phyloP scores from a whole-genome alignment of 768 basidiomycete species.

The Phlebiopsis gigantea region DNA sequence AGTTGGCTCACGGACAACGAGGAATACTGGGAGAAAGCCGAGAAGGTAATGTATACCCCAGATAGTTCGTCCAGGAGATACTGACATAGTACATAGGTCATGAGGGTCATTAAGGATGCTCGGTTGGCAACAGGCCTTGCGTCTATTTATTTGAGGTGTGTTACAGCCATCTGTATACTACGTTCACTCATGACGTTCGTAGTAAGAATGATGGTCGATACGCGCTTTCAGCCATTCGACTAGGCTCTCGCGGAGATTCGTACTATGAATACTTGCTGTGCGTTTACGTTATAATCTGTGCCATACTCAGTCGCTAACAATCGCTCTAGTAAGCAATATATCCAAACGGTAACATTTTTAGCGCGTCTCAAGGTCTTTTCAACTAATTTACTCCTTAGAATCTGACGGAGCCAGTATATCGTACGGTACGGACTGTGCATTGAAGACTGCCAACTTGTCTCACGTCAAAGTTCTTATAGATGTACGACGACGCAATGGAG shows the following conservation, averaged over 20 bases:
- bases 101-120: conserved; percentile 62
- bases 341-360: conserved; percentile 60
- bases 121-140: conserved; percentile 68
- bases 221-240: conserved; percentile 67
- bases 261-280: conserved; percentile 90
- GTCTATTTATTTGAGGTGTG: conserved; percentile 79
- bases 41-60: conserved; percentile 57
- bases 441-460: neutral
- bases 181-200: neutral
- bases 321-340: neutral
- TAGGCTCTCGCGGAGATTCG: conserved; percentile 90
- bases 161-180: neutral
- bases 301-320: neutral
- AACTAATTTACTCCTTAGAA: conserved; percentile 38
- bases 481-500: conserved; percentile 86
- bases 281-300: conserved; percentile 34
- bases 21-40: conserved; percentile 76
- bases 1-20: conserved; percentile 71
- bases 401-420: conserved; percentile 70
- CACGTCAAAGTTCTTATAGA: conserved; percentile 37
- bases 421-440: conserved; percentile 43
- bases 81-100: conserved; percentile 37
- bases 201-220: conserved; percentile 51
- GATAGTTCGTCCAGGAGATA: neutral
- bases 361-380: neutral